phyloP scores from a whole-genome alignment of 208 protist genomes.

The Wallacemonas rigidus region DNA sequence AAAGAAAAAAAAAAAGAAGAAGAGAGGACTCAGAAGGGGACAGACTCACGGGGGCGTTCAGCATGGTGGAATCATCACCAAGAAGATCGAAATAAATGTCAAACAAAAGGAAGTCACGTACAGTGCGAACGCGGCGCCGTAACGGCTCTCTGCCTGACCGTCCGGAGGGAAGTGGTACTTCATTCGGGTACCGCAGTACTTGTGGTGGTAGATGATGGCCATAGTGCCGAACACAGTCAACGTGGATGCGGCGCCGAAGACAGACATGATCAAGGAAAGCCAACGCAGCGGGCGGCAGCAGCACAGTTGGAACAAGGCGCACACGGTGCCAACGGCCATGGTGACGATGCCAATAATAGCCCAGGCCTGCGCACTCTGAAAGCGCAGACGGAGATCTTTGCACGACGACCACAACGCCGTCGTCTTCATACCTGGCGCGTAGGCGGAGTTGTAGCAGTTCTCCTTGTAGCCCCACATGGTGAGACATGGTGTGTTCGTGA shows the following conservation, averaged over 20 bases:
- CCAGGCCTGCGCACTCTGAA: slow-evolving; percentile 20
- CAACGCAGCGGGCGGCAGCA: slow-evolving; percentile 21
- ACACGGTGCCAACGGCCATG: slow-evolving; percentile 21
- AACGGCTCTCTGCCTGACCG: slow-evolving; percentile 13
- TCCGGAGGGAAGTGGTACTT: slow-evolving; percentile 12
- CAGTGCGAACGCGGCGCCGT: slow-evolving; percentile 26
- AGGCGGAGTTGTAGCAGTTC: slow-evolving; percentile 41
- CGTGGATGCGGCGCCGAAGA: slow-evolving; percentile 16
- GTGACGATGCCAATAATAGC: slow-evolving; percentile 26
- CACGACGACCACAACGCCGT: slow-evolving; percentile 19
- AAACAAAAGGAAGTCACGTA: slow-evolving; percentile 23
- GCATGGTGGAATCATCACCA: slow-evolving; percentile 16
- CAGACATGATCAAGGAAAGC: slow-evolving; percentile 18
- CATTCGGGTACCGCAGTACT: background rate
- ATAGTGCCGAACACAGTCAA: slow-evolving; percentile 23
- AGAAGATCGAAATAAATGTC: slow-evolving; percentile 21
- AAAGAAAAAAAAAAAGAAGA: slow-evolving; percentile 1
- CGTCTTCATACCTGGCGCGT: slow-evolving; percentile 11
- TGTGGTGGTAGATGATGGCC: slow-evolving; percentile 23
- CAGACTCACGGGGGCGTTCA: no score
- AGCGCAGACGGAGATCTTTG: slow-evolving; percentile 14
- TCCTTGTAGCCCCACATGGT: slow-evolving; percentile 55
- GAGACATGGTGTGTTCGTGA: slow-evolving; percentile 42
- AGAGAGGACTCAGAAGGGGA: background rate
- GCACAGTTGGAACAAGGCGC: slow-evolving; percentile 21